Percentiles rank a stretch among this genome's conserved stretches.
phyloP scores from a whole-genome alignment of 116 monocot genomes.

The Zostera marina region DNA sequence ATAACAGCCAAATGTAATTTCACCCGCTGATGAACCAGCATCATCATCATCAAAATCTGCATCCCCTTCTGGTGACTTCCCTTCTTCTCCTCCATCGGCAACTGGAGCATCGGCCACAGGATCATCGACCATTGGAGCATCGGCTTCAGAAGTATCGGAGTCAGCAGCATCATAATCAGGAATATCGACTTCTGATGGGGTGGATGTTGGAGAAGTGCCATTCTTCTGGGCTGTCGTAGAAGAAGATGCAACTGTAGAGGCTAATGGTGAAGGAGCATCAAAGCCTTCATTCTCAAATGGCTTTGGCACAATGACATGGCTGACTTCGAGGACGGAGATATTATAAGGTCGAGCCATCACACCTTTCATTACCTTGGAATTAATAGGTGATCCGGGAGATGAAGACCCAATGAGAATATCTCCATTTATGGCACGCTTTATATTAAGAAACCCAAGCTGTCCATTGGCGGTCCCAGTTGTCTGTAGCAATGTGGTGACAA shows the following conservation, averaged over 20 bases:
- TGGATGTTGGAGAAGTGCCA: not conserved
- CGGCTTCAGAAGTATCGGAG: slow-evolving; percentile 2
- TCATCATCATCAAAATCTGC: not conserved
- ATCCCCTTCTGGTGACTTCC: not conserved
- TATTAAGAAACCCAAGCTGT: slow-evolving; percentile 33
- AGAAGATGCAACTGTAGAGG: too few relatives aligned
- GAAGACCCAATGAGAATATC: slow-evolving; percentile 26
- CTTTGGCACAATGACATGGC: slow-evolving; percentile 32
- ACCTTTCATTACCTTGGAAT: slow-evolving; percentile 11
- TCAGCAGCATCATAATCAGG: slow-evolving; percentile 1
- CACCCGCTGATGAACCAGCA: not conserved
- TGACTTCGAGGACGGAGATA: slow-evolving; percentile 60
- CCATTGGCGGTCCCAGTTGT: slow-evolving; percentile 22
- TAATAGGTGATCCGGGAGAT: slow-evolving; percentile 10
- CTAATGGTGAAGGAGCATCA: not conserved
- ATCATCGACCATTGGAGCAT: slow-evolving; percentile 2
- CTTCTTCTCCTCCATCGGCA: not conserved
- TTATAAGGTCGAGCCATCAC: slow-evolving; percentile 38
- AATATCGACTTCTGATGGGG: not conserved
- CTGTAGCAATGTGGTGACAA: slow-evolving; percentile 42
- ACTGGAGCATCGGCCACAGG: slow-evolving; percentile 3
- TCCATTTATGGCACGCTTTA: slow-evolving; percentile 2
- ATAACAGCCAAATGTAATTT: not conserved
- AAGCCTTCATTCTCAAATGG: slow-evolving; percentile 9
- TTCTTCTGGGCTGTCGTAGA: too few relatives aligned